A percentile compares a stretch with the other conserved stretches of the same genome.
Conservation (phyloP, 2,329 filamentous ascomycete genomes). For the Dactylellina drechsleri region DNA sequence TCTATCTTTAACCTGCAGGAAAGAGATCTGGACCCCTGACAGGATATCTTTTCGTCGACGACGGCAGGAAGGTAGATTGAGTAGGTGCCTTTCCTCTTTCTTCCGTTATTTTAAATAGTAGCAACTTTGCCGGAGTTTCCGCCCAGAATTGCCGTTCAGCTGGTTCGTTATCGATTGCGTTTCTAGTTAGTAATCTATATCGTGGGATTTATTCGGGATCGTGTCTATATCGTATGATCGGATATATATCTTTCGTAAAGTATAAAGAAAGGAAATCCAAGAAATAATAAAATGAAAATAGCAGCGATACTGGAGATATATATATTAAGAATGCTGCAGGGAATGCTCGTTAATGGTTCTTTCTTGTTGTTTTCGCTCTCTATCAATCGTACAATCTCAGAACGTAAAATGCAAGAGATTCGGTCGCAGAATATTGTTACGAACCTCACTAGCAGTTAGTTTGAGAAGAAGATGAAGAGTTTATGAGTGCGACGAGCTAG, state of each 20-base stretch:
- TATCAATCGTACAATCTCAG: too few species aligned
- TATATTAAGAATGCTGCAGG: too few species aligned
- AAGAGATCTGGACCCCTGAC: conserved; percentile 18
- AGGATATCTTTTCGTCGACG: conserved; percentile 28
- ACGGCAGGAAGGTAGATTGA: not conserved
- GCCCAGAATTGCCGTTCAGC: conserved; percentile 21
- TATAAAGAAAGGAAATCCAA: not conserved
- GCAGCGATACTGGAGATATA: too few species aligned
- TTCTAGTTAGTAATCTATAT: not conserved
- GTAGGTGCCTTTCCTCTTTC: not conserved
- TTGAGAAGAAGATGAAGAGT: not conserved
- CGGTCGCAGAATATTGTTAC: too few species aligned
- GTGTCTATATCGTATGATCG: not conserved
- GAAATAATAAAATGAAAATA: conserved; percentile 15
- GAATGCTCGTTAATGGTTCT: too few species aligned
- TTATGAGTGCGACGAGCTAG: conserved; percentile 13
- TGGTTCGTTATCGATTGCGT: conserved; percentile 22
- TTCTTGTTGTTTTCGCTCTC: too few species aligned
- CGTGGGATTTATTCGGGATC: not conserved
- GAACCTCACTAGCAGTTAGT: conserved; percentile 3
- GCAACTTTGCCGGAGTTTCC: conserved; percentile 22
- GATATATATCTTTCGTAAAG: not conserved
- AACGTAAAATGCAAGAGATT: too few species aligned
- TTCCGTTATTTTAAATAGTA: too few species aligned
- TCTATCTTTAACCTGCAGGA: conserved; percentile 4